Evolutionary conservation across 140 eudicot genomes (phyloP), one percentile per base, ranked within the genome.

Genomic region (Ambrosia hybrid): DNA sequence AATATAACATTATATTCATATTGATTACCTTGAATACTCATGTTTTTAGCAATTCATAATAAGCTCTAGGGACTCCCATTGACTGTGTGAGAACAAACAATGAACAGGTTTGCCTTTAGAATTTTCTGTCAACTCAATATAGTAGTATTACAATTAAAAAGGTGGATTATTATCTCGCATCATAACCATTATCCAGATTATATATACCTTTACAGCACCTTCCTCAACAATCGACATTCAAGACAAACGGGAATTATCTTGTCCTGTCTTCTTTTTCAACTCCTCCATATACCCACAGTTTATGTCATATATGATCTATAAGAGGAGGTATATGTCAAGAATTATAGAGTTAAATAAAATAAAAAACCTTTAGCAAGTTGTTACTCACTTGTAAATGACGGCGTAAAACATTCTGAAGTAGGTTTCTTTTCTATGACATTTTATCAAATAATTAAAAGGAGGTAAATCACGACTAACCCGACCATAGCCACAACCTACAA

Each of bases 151-250:
- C 33, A 72, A 37, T 37, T 37, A 41, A 68, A 57, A 10, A 39
- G 41, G 30, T 2, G 46, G 75, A 55, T 14, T 36, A 15, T 36
- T 64, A 62, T 34, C 10, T 51, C 6, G 14, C 45, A 37, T 38
- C 49, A 52, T 36, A 37, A 57, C 8, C 11, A n/a, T 8, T 14
- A 14, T 55, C 12, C 38, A 38, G 10, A 56, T 72, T 60, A 33
- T 48, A 16, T 8, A 39, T 82, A 85, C 90, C 87, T 85, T 85
- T 63, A 76, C 79, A 79, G 87, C 77, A 78, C 90, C 90, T 76
- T 85, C 90, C 80, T 85, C 90, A 52, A 85, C 59, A 33, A 85
- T 85, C 16, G 90, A 85, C 87, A 85, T 76, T 26, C 87, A 68
- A 49, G 90, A 79, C 72, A 82, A 55, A 5, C 85, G 81, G 9